These are phyloP conservation scores for Cyberlindnera lachancei DNA, from an alignment of 805 yeast genomes.

Conservation along the genomic window DNA sequence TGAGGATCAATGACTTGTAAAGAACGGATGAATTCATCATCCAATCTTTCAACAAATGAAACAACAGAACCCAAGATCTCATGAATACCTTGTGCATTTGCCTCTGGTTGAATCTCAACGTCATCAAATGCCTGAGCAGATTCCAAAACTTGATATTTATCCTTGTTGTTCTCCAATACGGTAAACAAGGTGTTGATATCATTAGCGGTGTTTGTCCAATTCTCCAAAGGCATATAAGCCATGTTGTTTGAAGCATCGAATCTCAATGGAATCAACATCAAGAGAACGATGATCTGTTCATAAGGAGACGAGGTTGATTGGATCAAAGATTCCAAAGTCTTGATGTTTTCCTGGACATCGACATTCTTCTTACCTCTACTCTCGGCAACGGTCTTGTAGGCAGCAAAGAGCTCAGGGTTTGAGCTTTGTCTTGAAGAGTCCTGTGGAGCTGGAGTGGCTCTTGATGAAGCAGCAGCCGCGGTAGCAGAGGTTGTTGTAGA, in stretches of 20 bases:
- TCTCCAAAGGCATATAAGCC: constrained; percentile 65
- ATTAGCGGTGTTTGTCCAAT: constrained; percentile 66
- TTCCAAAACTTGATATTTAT: constrained; percentile 66
- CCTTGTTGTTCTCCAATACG: constrained; percentile 55
- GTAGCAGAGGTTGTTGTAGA: too few species aligned
- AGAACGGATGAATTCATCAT: constrained; percentile 87
- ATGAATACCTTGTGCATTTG: constrained; percentile 59
- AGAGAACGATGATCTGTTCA: constrained; percentile 70
- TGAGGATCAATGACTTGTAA: constrained; percentile 90
- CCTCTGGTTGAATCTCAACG: constrained; percentile 59
- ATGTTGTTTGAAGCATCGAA: constrained; percentile 70
- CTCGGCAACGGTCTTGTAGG: constrained; percentile 70
- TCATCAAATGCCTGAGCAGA: constrained; percentile 64
- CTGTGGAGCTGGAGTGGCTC: constrained; percentile 23
- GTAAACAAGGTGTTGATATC: constrained; percentile 59
- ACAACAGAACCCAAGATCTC: constrained; percentile 78
- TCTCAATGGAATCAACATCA: constrained; percentile 79
- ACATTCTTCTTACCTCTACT: constrained; percentile 94
- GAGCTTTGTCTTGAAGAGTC: constrained; percentile 18
- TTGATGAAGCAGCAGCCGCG: constrained; percentile 9
- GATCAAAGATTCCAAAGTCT: constrained; percentile 55
- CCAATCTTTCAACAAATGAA: constrained; percentile 85
- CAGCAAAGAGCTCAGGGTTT: constrained; percentile 48
- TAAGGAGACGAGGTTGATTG: constrained; percentile 48
- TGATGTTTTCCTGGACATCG: constrained; percentile 73